A percentile compares a stretch with the other conserved stretches of the same genome.
Evolutionary conservation across 2,329 filamentous ascomycete genomes (phyloP).

Genomic region (Fusarium sp.): DNA sequence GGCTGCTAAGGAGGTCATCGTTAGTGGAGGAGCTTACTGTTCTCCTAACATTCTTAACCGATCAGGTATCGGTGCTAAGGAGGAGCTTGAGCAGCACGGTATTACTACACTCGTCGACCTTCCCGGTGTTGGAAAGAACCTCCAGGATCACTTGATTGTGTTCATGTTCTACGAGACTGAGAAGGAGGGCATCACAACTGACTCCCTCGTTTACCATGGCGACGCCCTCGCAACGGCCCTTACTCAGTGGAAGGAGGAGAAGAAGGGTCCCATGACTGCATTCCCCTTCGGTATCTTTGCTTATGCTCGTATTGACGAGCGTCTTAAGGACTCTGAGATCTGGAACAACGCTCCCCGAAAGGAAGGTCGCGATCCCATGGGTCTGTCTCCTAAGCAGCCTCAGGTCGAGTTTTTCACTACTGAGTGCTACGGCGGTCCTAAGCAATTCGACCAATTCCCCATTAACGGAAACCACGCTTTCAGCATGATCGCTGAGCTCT

Average conservation of each 20-base stretch:
- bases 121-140: conserved; percentile 62
- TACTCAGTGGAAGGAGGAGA: conserved; percentile 67
- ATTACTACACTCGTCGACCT: conserved; percentile 57
- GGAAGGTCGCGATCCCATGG: conserved; percentile 71
- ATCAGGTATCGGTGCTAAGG: conserved; percentile 61
- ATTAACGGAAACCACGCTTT: conserved; percentile 66
- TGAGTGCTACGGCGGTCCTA: conserved; percentile 70
- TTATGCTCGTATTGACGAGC: conserved; percentile 70
- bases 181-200: conserved; percentile 63
- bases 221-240: conserved; percentile 63
- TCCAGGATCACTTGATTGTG: conserved; percentile 62
- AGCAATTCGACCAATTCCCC: conserved; percentile 66
- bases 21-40: conserved; percentile 62
- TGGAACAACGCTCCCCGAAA: conserved; percentile 63
- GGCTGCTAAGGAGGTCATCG: conserved; percentile 53
- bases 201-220: conserved; percentile 64
- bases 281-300: conserved; percentile 73
- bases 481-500: conserved; percentile 67
- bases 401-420: conserved; percentile 73
- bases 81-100: conserved; percentile 54
- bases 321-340: conserved; percentile 63
- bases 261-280: conserved; percentile 66
- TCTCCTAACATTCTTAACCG: conserved; percentile 63
- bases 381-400: conserved; percentile 64
- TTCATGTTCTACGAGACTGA: conserved; percentile 72